phyloP scores from a whole-genome alignment of 129 eudicot species.

The Tagetes patula region DNA sequence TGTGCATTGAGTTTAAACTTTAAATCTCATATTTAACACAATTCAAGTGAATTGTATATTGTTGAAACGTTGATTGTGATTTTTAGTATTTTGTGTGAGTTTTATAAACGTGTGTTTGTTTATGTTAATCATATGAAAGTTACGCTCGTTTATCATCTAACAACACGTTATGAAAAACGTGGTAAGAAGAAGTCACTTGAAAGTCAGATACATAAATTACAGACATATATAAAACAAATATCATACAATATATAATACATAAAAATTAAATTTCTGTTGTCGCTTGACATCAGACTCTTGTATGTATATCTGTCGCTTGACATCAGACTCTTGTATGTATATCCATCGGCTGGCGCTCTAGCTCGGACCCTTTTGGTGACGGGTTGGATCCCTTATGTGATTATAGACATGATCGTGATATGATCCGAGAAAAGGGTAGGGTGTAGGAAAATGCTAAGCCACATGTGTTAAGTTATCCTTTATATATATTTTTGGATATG shows the following conservation, averaged over 20 bases:
- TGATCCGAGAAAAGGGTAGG: neutral
- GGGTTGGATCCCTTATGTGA: neutral
- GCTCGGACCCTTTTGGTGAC: constrained; percentile 4
- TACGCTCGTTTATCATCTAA: neutral
- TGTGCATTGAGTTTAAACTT: neutral
- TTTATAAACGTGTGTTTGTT: neutral
- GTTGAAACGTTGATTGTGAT: neutral
- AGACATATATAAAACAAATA: neutral
- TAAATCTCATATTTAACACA: neutral
- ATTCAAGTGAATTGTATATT: neutral
- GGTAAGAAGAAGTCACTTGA: neutral
- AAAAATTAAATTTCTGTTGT: neutral
- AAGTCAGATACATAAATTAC: neutral
- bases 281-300: neutral
- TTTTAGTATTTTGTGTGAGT: neutral
- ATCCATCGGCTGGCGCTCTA: neutral
- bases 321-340: too few species aligned
- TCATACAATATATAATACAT: neutral
- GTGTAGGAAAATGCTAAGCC: constrained; percentile 28
- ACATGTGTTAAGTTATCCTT: constrained; percentile 28
- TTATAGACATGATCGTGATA: neutral
- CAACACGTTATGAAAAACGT: too few species aligned
- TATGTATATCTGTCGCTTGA: neutral
- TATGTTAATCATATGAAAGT: neutral
- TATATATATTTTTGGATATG: constrained; percentile 29